A percentile compares a stretch with the other conserved stretches of the same genome.
phyloP scores from a whole-genome alignment of 768 basidiomycete genomes.

The Kondoa malvinella region DNA sequence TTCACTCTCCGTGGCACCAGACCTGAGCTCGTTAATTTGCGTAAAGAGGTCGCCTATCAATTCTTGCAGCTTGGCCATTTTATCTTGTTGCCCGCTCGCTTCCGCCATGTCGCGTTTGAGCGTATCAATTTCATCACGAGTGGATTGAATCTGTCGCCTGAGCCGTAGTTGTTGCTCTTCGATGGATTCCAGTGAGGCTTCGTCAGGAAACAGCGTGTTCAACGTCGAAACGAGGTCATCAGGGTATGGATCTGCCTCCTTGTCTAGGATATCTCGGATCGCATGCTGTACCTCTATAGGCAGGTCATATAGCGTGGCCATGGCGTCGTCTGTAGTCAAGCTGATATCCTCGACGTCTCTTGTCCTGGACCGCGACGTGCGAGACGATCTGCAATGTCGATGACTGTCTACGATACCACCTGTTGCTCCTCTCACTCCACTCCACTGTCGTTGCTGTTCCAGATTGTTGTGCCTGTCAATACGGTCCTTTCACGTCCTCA shows the following conservation, averaged over 20 bases:
- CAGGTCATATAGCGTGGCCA: not conserved
- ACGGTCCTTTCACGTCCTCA: no score
- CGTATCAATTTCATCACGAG: conserved; percentile 54
- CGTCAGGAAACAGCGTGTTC: not conserved
- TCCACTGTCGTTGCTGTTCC: no score
- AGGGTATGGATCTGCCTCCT: no score
- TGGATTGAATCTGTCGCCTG: conserved; percentile 47
- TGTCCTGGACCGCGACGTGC: no score
- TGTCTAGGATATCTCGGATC: not conserved
- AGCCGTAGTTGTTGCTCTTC: conserved; percentile 58
- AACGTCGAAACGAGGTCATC: not conserved
- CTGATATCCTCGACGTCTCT: no score
- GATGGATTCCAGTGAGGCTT: not conserved
- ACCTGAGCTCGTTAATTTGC: conserved; percentile 88
- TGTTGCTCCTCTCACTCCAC: no score
- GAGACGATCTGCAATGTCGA: no score
- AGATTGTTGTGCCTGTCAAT: no score
- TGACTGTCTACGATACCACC: no score
- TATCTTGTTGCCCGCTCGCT: conserved; percentile 57
- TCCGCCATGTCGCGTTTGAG: conserved; percentile 36
- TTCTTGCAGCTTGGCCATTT: conserved; percentile 81
- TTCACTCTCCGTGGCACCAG: conserved; percentile 93
- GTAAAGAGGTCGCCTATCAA: conserved; percentile 88
- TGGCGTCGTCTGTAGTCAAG: not conserved
- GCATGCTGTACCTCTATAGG: not conserved